A percentile compares a stretch with the other conserved stretches of the same genome.
Evolutionary conservation across 495 filamentous ascomycete genomes (phyloP).

Genomic region (Podospora pseudopauciseta): DNA sequence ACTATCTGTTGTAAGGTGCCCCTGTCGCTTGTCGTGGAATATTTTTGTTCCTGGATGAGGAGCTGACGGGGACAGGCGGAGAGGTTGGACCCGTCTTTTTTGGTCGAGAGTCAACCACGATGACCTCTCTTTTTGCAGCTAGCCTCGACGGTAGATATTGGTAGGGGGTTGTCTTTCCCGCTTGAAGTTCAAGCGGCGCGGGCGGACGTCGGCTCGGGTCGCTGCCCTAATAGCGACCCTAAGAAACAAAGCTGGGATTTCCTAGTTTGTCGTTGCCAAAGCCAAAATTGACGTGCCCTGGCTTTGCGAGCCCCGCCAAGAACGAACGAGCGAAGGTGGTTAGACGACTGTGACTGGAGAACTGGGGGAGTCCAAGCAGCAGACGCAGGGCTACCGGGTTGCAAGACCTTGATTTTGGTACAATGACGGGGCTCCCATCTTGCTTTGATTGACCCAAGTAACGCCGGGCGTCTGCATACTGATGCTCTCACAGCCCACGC

Average conservation of each 20-base stretch:
- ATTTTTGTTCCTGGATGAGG: not conserved
- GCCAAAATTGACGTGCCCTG: not conserved
- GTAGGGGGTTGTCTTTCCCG: not conserved
- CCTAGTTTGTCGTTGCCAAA: not conserved
- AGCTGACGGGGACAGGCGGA: not conserved
- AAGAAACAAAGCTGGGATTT: not conserved
- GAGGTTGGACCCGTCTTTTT: not conserved
- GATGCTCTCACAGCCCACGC: not conserved
- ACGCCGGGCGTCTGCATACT: not conserved
- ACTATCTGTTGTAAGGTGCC: not conserved
- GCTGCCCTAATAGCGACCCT: not conserved
- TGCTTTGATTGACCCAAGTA: not conserved
- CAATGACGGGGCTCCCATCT: not conserved
- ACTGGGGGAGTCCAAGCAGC: not conserved
- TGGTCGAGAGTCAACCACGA: not conserved
- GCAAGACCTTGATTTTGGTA: not conserved
- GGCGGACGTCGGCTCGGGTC: not conserved
- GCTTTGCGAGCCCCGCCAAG: not conserved
- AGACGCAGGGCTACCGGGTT: not conserved
- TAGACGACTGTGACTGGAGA: not conserved
- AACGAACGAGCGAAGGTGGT: not conserved
- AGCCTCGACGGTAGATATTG: not conserved
- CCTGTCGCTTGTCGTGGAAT: not conserved
- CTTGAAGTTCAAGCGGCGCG: not conserved
- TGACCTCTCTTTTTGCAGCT: not conserved